Percentiles rank a stretch among this genome's conserved stretches.
phyloP scores from a whole-genome alignment of 225 moss, liverwort and hornwort genomes.

The Antitrichia curtipendula region DNA sequence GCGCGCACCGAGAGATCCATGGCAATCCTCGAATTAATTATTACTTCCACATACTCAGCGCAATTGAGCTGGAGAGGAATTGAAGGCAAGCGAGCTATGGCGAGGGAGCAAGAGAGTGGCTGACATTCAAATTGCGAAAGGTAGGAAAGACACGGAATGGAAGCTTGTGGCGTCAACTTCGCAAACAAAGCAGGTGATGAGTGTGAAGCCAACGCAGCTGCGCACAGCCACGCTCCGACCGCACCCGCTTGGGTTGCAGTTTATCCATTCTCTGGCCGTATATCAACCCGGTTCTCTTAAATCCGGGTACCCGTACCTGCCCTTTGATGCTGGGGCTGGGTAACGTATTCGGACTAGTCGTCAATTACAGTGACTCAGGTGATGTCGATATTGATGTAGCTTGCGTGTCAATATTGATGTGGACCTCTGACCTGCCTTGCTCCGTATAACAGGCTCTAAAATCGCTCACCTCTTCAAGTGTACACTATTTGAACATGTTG shows the following conservation, averaged over 20 bases:
- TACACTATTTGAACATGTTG: no score
- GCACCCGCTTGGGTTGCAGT: not conserved
- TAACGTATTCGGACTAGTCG: not conserved
- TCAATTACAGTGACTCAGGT: not conserved
- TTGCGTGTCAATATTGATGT: not conserved
- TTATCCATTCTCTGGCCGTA: not conserved
- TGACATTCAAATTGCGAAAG: not conserved
- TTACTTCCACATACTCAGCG: not conserved
- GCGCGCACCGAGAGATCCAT: slow-evolving; percentile 29
- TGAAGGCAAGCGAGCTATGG: not conserved
- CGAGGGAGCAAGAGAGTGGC: not conserved
- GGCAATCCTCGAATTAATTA: not conserved
- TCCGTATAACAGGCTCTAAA: no score
- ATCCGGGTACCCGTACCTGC: not conserved
- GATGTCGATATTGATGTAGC: not conserved
- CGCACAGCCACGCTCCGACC: not conserved
- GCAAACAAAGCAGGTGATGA: not conserved
- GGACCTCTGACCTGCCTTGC: not conserved
- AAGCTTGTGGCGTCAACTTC: not conserved
- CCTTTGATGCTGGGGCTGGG: no score
- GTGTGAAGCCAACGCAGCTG: not conserved
- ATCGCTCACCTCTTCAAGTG: no score
- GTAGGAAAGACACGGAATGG: not conserved
- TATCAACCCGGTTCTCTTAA: not conserved
- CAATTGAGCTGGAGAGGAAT: not conserved